Evolutionary conservation across 805 yeast species (phyloP).

Genomic region (Wickerhamiella alocasiicola): DNA sequence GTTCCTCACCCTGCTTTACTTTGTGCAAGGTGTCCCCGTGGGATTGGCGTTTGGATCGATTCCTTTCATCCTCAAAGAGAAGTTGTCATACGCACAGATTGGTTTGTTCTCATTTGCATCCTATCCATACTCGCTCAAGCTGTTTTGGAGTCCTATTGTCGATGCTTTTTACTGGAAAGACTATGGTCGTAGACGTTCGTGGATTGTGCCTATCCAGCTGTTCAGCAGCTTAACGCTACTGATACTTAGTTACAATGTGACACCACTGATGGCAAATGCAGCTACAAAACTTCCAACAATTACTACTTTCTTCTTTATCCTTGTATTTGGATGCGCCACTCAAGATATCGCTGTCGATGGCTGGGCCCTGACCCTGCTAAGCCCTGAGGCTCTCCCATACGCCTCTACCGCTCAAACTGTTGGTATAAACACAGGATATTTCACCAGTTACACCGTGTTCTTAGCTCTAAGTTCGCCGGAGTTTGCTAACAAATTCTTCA

Average conservation of each 20-base stretch:
- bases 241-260: conserved; percentile 48
- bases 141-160: conserved; percentile 92
- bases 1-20: conserved; percentile 59
- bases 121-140: conserved; percentile 85
- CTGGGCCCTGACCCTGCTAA: conserved; percentile 87
- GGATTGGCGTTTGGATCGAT: conserved; percentile 91
- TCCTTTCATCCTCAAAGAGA: conserved; percentile 77
- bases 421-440: conserved; percentile 89
- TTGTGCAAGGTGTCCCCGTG: conserved; percentile 92
- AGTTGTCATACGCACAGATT: conserved; percentile 73
- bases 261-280: conserved; percentile 38
- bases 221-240: conserved; percentile 61
- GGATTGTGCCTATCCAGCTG: conserved; percentile 90
- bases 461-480: conserved; percentile 84
- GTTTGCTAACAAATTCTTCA: conserved; percentile 75
- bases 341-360: conserved; percentile 99
- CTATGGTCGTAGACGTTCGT: conserved; percentile 74
- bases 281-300: conserved; percentile 38
- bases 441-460: conserved; percentile 80
- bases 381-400: conserved; percentile 65
- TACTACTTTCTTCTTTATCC: conserved; percentile 57
- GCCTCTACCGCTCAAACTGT: conserved; percentile 97
- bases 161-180: conserved; percentile 63
- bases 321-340: conserved; percentile 86
- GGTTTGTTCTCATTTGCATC: conserved; percentile 87